phyloP scores from a whole-genome alignment of 2,329 filamentous ascomycete species.

The Akanthomyces uredinophilus region DNA sequence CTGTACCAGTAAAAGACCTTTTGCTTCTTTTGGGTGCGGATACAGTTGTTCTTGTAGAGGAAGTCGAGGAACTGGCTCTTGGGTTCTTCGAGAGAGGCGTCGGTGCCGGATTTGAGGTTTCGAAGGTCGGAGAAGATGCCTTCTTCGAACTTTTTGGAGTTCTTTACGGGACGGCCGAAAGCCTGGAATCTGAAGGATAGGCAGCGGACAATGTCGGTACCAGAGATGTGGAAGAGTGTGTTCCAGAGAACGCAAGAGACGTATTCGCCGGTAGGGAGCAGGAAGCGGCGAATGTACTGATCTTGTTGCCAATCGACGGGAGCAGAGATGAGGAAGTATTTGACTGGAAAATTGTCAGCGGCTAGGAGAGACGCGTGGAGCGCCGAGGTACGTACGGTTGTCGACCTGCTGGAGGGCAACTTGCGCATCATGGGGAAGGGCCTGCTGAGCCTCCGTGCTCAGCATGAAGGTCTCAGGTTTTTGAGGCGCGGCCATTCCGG shows the following conservation, averaged over 20 bases:
- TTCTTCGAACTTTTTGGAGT: conserved; percentile 99
- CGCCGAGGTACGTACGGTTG: conserved; percentile 62
- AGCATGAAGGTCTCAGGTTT: conserved; percentile 99
- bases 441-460: conserved; percentile 94
- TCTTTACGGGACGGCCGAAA: conserved; percentile 96
- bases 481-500: conserved; percentile 84
- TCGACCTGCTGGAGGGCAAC: conserved; percentile 97
- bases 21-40: conserved; percentile 99
- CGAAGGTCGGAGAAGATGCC: conserved; percentile 98
- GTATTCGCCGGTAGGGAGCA: conserved; percentile 96
- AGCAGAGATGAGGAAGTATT: conserved; percentile 98
- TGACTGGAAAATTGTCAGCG: conserved; percentile 54
- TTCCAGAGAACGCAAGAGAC: conserved; percentile 97
- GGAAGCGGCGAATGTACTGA: conserved; percentile 92
- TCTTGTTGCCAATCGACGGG: conserved; percentile 97
- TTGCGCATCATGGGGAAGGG: conserved; percentile 91
- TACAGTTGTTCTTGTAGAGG: conserved; percentile 99
- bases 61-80: conserved; percentile 99
- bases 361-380: neutral
- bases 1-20: conserved; percentile 99
- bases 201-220: conserved; percentile 97
- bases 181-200: conserved; percentile 97
- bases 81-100: conserved; percentile 95
- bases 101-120: conserved; percentile 96
- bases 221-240: conserved; percentile 98